phyloP scores from a whole-genome alignment of 2,329 filamentous ascomycete species.

The Trichoderma oligosporum region DNA sequence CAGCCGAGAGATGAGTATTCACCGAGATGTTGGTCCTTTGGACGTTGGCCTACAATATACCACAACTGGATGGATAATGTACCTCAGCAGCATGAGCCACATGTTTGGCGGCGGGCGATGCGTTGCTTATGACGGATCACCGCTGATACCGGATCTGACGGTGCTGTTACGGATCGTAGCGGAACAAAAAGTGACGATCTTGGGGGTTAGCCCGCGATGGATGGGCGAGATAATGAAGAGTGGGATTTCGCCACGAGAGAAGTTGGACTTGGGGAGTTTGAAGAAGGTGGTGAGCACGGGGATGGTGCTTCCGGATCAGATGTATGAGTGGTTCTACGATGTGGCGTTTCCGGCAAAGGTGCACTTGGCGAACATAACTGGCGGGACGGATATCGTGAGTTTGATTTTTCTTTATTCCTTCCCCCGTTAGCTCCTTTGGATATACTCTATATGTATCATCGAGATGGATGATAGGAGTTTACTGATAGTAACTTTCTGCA shows the following conservation, averaged over 20 bases:
- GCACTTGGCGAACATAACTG: constrained; percentile 70
- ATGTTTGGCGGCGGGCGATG: constrained; percentile 58
- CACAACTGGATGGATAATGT: constrained; percentile 88
- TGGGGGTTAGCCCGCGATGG: constrained; percentile 75
- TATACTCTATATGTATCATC: background rate
- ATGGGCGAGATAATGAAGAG: constrained; percentile 67
- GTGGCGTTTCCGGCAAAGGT: constrained; percentile 62
- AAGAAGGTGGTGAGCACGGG: constrained; percentile 66
- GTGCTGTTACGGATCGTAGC: constrained; percentile 61
- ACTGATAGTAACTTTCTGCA: constrained; percentile 23
- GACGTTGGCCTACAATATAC: constrained; percentile 53
- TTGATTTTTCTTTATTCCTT: background rate
- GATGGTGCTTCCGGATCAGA: constrained; percentile 73
- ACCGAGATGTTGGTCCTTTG: constrained; percentile 41
- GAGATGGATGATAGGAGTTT: no score
- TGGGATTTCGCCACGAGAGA: constrained; percentile 56
- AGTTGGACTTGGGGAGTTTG: constrained; percentile 60
- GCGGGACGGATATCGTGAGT: constrained; percentile 70
- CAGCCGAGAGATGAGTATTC: constrained; percentile 56
- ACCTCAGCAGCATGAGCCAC: constrained; percentile 57
- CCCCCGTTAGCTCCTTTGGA: no score
- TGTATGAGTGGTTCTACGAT: constrained; percentile 78
- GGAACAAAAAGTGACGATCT: constrained; percentile 63
- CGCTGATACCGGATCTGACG: constrained; percentile 65
- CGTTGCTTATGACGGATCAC: constrained; percentile 79